These are phyloP conservation scores for Cordyceps farinosa DNA, from an alignment of 2,329 filamentous ascomycete genomes.

Conservation along the genomic window DNA sequence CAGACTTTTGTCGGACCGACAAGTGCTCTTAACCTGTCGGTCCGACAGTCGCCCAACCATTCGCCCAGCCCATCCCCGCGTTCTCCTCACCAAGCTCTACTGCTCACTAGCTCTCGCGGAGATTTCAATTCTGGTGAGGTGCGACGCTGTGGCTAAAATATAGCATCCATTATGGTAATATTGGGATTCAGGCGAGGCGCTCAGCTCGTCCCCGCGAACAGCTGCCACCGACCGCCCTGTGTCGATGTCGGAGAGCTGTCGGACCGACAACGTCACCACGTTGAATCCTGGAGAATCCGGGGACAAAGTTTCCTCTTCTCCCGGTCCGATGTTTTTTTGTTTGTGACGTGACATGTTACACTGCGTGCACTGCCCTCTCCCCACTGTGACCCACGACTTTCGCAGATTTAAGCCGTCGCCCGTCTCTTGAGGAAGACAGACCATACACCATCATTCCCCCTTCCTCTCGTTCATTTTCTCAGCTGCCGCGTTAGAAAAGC, in stretches of 20 bases:
- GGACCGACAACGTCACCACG: conserved; percentile 3
- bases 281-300: conserved; percentile 5
- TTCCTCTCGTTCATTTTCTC: not conserved
- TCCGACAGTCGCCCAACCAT: conserved; percentile 2
- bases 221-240: not conserved
- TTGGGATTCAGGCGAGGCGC: not conserved
- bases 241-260: not conserved
- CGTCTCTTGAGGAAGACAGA: not conserved
- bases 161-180: not conserved
- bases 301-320: not conserved
- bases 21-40: not conserved
- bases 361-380: not conserved
- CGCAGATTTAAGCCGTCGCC: conserved; percentile 5
- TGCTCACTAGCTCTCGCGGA: not conserved
- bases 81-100: not conserved
- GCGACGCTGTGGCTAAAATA: not conserved
- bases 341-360: not conserved
- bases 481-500: not conserved
- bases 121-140: not conserved
- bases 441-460: conserved; percentile 2
- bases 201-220: not conserved
- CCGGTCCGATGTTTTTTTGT: not conserved
- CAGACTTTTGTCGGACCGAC: not conserved
- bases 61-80: not conserved
- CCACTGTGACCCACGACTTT: conserved; percentile 9